These are phyloP conservation scores for Kluyveromyces starmeri DNA, from an alignment of 805 yeast species.

Conservation along the genomic window DNA sequence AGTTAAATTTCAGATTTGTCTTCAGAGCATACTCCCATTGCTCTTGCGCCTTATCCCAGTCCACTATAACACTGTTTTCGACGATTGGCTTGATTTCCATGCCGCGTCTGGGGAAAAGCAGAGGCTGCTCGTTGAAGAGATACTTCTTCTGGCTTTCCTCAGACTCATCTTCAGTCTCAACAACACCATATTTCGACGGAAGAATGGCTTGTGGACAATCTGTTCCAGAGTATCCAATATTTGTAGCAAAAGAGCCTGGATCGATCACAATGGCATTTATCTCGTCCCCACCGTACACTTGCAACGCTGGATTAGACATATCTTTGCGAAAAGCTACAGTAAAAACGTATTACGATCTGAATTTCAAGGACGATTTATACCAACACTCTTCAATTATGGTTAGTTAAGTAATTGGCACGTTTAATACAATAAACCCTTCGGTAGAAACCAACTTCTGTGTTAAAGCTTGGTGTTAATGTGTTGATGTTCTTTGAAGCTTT, in stretches of 20 bases:
- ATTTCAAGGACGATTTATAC: too few species aligned
- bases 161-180: constrained; percentile 14
- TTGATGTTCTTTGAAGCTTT: too few species aligned
- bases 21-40: constrained; percentile 61
- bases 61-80: constrained; percentile 53
- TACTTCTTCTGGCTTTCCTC: constrained; percentile 14
- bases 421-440: too few species aligned
- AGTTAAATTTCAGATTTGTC: constrained; percentile 39
- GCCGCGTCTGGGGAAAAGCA: constrained; percentile 43
- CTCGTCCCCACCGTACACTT: constrained; percentile 61
- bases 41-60: constrained; percentile 80
- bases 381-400: too few species aligned
- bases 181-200: constrained; percentile 57
- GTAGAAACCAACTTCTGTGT: too few species aligned
- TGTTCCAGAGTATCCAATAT: constrained; percentile 88
- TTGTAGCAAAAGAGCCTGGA: constrained; percentile 77
- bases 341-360: background rate
- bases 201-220: constrained; percentile 71
- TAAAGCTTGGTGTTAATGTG: too few species aligned
- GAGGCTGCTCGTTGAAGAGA: constrained; percentile 33
- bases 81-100: constrained; percentile 49
- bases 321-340: background rate
- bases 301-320: constrained; percentile 36
- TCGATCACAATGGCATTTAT: constrained; percentile 86
- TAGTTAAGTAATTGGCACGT: too few species aligned